phyloP scores from a whole-genome alignment of 306 rosid genomes.

The Hylodesmum podocarpum region DNA sequence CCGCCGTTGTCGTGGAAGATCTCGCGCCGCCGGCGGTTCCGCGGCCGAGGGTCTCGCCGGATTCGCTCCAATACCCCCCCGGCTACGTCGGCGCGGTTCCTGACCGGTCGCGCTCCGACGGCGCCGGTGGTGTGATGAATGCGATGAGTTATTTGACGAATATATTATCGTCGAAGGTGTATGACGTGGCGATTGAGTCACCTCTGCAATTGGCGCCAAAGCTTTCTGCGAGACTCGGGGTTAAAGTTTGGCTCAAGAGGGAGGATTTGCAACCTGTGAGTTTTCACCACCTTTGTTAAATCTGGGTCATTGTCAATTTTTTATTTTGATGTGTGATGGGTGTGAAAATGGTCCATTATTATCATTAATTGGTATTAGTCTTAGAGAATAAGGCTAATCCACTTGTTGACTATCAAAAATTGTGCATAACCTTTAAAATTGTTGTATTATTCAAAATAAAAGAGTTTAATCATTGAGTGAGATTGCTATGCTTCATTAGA shows the following conservation, averaged over 20 bases:
- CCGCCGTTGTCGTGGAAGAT: slow-evolving; percentile 15
- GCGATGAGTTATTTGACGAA: slow-evolving; percentile 75
- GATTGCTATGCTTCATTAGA: too few species aligned
- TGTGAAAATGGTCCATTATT: not conserved
- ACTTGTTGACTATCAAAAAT: too few species aligned
- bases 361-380: not conserved
- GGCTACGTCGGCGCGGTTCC: slow-evolving; percentile 86
- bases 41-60: slow-evolving; percentile 39
- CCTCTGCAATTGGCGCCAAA: slow-evolving; percentile 78
- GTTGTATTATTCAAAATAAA: too few species aligned
- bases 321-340: not conserved
- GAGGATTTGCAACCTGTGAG: slow-evolving; percentile 93
- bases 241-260: slow-evolving; percentile 80
- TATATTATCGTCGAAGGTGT: slow-evolving; percentile 81
- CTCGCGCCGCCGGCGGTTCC: not conserved
- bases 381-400: too few species aligned
- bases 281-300: not conserved
- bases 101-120: slow-evolving; percentile 32
- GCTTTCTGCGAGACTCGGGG: slow-evolving; percentile 71
- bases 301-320: not conserved
- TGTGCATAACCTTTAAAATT: too few species aligned
- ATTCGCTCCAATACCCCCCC: slow-evolving; percentile 63
- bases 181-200: slow-evolving; percentile 78
- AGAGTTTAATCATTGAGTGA: too few species aligned
- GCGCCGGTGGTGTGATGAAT: slow-evolving; percentile 9